Evolutionary conservation across 805 yeast species (phyloP).

Genomic region (Tetrapisispora fleetii): DNA sequence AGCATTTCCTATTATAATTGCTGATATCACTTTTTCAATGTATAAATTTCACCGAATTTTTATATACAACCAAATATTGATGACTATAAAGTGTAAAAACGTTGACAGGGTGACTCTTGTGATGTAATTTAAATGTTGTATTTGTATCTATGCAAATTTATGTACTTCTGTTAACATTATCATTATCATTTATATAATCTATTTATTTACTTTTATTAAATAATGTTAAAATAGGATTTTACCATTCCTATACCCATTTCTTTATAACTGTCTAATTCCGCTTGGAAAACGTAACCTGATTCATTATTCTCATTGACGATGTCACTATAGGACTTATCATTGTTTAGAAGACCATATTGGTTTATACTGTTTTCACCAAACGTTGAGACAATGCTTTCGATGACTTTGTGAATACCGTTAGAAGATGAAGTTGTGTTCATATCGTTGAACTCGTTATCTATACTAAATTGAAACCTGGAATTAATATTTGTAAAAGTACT

Average conservation of each 20-base stretch:
- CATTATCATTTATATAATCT: not conserved
- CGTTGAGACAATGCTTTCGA: not conserved
- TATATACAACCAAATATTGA: no score
- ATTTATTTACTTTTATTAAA: not conserved
- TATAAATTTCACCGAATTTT: no score
- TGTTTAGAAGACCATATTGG: not conserved
- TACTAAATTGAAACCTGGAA: not conserved
- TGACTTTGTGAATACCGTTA: not conserved
- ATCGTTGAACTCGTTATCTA: not conserved
- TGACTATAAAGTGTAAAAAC: no score
- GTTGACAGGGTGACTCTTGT: no score
- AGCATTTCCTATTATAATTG: no score
- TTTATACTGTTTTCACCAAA: conserved; percentile 2
- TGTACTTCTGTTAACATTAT: not conserved
- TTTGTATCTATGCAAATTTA: no score
- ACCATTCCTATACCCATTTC: conserved; percentile 13
- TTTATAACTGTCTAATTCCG: conserved; percentile 19
- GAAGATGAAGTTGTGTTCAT: not conserved
- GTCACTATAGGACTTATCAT: not conserved
- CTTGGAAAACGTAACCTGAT: conserved; percentile 11
- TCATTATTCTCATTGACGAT: not conserved
- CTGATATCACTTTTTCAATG: no score
- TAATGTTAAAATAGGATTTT: conserved; percentile 10
- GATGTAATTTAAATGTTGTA: no score
- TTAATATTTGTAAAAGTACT: not conserved